Evolutionary conservation across 2,329 filamentous ascomycete genomes (phyloP).

Genomic region (Fusarium napiforme): DNA sequence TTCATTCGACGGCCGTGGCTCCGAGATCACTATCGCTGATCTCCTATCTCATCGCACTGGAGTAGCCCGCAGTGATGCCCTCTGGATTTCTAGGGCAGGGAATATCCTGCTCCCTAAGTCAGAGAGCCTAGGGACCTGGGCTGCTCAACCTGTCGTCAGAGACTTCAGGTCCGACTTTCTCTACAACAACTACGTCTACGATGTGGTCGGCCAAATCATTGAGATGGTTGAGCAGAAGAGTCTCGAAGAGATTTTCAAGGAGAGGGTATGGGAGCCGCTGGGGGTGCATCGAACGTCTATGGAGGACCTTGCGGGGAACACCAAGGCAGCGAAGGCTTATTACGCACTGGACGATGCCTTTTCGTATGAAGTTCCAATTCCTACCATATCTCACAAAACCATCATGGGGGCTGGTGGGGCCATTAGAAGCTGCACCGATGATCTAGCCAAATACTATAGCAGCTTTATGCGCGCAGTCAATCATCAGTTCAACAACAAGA

Average conservation of each 20-base stretch:
- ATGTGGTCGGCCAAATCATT: neutral
- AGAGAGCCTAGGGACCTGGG: neutral
- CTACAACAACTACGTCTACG: neutral
- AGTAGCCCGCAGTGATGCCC: neutral
- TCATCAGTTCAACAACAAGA: neutral
- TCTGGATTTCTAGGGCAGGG: neutral
- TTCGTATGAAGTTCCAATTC: neutral
- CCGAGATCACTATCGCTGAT: neutral
- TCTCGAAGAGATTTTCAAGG: neutral
- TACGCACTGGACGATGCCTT: neutral
- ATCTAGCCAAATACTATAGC: neutral
- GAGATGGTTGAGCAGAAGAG: neutral
- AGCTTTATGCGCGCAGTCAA: neutral
- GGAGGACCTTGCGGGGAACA: neutral
- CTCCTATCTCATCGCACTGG: neutral
- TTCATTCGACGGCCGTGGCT: fast-evolving
- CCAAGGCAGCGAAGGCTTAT: neutral
- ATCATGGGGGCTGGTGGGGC: neutral
- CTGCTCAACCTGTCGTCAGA: neutral
- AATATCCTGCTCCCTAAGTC: neutral
- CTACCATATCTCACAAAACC: fast-evolving
- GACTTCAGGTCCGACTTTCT: neutral
- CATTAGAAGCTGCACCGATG: neutral
- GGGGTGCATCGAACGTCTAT: neutral
- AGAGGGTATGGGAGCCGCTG: neutral